Evolutionary conservation across 257 asterid genomes (phyloP), one percentile per base, ranked within the genome.

Genomic region (Gardenia jasminoides): DNA sequence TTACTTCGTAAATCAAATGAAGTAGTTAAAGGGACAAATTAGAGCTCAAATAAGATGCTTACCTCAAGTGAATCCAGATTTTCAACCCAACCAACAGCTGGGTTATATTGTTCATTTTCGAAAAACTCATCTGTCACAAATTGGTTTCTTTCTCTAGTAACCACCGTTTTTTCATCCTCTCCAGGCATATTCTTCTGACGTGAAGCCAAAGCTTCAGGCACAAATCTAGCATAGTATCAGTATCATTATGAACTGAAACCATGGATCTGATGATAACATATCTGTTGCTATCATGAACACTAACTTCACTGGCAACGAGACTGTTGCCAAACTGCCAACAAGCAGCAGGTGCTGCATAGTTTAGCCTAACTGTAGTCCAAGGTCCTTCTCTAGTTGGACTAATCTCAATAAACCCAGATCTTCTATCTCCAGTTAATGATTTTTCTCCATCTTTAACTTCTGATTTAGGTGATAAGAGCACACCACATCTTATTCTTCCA

Each of bases 231-330:
- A 88, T 78, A 77, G 85, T 79, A 67, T 93, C 94, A 26, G 97
- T 93, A 82, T 84, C 84, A 82, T 95, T 95, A 78, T 87, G 93
- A 84, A 95, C 93, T 28, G 97, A 95, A 77, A 92, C 99, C 84
- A 95, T 82, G 72, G 99, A 92, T 82, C 97, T 90, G 83, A 95
- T 86, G 83, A 75, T 83, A 80, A 95, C 93, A 80, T 87, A 89
- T 89, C 93, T 82, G 83, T 92, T 90, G 72, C 92, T 95, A 81
- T 91, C 98, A 81, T 54, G 79, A 43, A 91, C 90, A 28, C 87
- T 88, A 80, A 93, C 94, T 91, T 95, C 99, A 92, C 98, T 95
- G 76, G 97, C 99, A 85, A 95, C 97, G 56, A 91, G 85, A 80
- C 84, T 84, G 76, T 88, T 87, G 76, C 96, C 97, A 65, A 95